These are phyloP conservation scores for Endoconidiophora laricicola DNA, from an alignment of 2,329 filamentous ascomycete species.

Conservation along the genomic window DNA sequence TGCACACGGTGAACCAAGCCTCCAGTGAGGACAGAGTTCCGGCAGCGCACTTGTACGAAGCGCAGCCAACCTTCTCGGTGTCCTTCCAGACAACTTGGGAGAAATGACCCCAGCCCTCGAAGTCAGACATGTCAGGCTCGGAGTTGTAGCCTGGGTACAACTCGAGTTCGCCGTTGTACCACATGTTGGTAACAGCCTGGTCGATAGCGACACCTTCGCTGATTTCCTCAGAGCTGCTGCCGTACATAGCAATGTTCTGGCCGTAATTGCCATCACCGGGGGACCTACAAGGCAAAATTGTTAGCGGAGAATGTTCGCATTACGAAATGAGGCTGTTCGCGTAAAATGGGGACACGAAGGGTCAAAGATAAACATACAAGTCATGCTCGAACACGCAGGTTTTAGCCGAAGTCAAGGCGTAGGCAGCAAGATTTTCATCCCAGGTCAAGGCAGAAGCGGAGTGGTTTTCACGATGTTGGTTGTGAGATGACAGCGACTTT, in stretches of 20 bases:
- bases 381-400: constrained; percentile 61
- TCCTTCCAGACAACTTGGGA: constrained; percentile 28
- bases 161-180: constrained; percentile 70
- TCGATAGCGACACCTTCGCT: constrained; percentile 34
- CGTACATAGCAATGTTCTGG: constrained; percentile 73
- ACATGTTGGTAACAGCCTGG: constrained; percentile 58
- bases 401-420: constrained; percentile 45
- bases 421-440: constrained; percentile 44
- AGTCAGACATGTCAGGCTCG: constrained; percentile 41
- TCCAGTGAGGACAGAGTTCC: constrained; percentile 31
- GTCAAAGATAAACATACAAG: constrained; percentile 38
- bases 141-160: constrained; percentile 44
- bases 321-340: not conserved
- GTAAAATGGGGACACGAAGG: not conserved
- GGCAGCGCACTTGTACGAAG: constrained; percentile 52
- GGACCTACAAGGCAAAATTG: constrained; percentile 22
- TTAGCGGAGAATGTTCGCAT: not conserved
- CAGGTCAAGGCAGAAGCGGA: constrained; percentile 48
- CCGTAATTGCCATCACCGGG: constrained; percentile 54
- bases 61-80: constrained; percentile 28
- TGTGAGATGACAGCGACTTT: constrained; percentile 52
- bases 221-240: constrained; percentile 23
- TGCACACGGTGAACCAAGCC: constrained; percentile 72
- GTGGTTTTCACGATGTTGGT: constrained; percentile 73
- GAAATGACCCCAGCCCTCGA: constrained; percentile 46